Base-by-base conservation (phyloP, 2,329 filamentous ascomycete species). In the Colletotrichum brevisporum region DNA sequence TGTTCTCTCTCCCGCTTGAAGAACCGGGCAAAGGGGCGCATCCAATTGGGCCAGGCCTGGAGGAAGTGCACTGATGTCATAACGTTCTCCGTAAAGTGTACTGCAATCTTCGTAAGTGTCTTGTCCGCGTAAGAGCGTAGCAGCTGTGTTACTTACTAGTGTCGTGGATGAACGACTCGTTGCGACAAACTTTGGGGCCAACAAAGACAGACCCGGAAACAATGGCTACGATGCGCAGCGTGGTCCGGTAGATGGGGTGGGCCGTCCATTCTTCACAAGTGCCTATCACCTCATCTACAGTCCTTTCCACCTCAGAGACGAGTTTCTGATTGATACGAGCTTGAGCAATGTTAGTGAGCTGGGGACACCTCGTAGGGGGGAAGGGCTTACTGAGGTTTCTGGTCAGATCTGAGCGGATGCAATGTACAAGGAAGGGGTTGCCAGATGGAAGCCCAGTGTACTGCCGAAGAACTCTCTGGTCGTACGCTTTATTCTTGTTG, bases 131-230 rank as follows among this genome's bases (percentile, higher is more conserved):
- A 77, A 8, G 79, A 26, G 8, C 82, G 81, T 72, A 81, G 31
- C 79, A 77, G 8, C 79, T 26, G 9, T 82, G 81, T 72, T 80
- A 84, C 66, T 79, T 79, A 67, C 83, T 83, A 47, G 79, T 79
- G 15, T 80, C 77, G 31, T 83, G 76, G 4, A 84, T 72, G 71
- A 83, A 85, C 18, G 78, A 76, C 47, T 81, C 79, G 6, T 77
- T 72, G n/a, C 79, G 82, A 71, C 81, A 82, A 5, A 83, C 75
- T 36, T 82, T 80, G 1, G 80, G 71, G 16, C 83, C 83, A 18
- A 85, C 76, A 55, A 84, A 85, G n/a, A 84, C 75, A 13, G 80
- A 75, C 4, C 83, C 83, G 0, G 81, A 83, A 2, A 83, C 77
- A 43, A 79, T 79, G 60, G 82, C 82, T 4, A 85, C 81, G 24